Evolutionary conservation across 78 protist species (phyloP).

Genomic region (Dictyostelium intermedium): DNA sequence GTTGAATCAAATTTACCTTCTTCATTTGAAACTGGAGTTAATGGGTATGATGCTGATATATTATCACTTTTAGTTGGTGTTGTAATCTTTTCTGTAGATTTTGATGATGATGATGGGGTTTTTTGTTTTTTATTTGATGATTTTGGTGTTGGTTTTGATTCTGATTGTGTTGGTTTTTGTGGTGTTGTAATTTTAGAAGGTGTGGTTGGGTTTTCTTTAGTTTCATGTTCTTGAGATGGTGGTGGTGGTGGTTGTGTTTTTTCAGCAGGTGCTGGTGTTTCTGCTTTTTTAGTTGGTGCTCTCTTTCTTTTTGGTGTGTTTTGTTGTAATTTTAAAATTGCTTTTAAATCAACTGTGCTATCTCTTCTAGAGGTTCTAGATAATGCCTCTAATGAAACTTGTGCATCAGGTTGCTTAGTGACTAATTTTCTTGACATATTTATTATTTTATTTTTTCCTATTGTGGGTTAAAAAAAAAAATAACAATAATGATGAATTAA

Average conservation of each 20-base stretch:
- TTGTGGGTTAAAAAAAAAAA: background rate
- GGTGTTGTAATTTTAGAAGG: background rate
- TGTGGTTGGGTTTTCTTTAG: background rate
- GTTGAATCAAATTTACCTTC: background rate
- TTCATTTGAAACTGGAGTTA: background rate
- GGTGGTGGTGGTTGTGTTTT: background rate
- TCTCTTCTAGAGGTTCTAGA: slow-evolving; percentile 8
- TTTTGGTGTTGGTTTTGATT: background rate
- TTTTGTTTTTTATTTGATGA: background rate
- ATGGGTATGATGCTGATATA: background rate
- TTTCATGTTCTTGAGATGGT: background rate
- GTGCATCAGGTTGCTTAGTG: background rate
- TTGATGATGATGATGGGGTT: background rate
- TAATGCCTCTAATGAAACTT: background rate
- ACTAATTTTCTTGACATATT: background rate
- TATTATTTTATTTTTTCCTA: background rate
- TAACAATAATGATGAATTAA: too few relatives aligned
- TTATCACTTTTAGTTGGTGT: background rate
- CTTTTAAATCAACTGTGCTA: slow-evolving; percentile 4
- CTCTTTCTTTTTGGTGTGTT: background rate
- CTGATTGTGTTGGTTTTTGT: background rate
- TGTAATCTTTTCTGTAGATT: background rate
- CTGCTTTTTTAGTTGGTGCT: background rate
- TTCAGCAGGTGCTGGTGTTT: background rate
- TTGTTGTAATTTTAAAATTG: background rate